Conservation (phyloP, 192 early-diverging fungal species). For the Linnemannia exigua region DNA sequence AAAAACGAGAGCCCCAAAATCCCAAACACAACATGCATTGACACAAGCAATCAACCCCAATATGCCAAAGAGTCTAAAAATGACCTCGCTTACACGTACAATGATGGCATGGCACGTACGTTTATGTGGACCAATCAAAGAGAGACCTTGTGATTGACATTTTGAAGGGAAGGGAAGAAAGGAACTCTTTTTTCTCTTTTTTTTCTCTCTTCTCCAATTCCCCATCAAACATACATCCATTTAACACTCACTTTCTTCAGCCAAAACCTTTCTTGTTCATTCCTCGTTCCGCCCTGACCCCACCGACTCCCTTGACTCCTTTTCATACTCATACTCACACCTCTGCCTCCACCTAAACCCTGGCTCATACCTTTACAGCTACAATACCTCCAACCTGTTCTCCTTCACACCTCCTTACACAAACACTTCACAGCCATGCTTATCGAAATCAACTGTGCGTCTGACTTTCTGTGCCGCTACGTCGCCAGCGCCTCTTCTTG, state of each 20-base stretch:
- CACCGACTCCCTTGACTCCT: background rate
- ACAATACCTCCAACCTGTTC: background rate
- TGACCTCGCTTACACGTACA: background rate
- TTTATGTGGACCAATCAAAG: background rate
- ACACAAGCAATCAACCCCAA: background rate
- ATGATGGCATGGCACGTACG: background rate
- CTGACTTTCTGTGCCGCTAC: conserved; percentile 50
- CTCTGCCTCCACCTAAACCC: background rate
- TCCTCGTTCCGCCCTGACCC: background rate
- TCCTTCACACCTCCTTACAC: background rate
- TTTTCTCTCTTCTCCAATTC: background rate
- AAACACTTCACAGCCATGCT: conserved; percentile 25
- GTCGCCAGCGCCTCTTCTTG: conserved; percentile 37
- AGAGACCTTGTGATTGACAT: conserved; percentile 6
- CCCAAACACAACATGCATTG: background rate
- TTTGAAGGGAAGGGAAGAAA: background rate
- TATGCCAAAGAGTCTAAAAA: conserved; percentile 6
- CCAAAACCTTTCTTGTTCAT: background rate
- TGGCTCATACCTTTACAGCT: background rate
- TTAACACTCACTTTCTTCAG: background rate
- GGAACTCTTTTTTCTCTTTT: background rate
- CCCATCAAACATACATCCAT: background rate
- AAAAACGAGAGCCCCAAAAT: background rate
- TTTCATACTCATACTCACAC: background rate
- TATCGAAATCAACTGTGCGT: conserved; percentile 52